Evolutionary conservation across 768 basidiomycete species (phyloP).

Genomic region (Dictyophora rubrovolvata): DNA sequence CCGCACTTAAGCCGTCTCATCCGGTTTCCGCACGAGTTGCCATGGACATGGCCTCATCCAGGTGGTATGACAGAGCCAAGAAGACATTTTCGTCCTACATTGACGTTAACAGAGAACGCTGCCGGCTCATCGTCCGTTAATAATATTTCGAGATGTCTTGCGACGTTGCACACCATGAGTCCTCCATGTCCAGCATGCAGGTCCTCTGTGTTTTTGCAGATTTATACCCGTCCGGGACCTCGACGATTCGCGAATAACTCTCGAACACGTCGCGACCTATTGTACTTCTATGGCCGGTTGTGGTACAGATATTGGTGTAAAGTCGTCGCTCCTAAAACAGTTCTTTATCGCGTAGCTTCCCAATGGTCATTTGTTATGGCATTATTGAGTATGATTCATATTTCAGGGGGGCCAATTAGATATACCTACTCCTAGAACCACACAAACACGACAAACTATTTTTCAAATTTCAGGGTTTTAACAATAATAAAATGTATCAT

Average conservation of each 20-base stretch:
- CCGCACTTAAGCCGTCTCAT: constrained; percentile 5
- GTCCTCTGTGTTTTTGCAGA: constrained; percentile 11
- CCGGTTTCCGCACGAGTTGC: constrained; percentile 1
- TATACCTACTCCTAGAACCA: not conserved
- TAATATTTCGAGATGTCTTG: not conserved
- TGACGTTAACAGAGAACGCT: not conserved
- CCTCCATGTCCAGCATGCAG: constrained; percentile 16
- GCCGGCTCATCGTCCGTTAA: not conserved
- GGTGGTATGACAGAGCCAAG: not conserved
- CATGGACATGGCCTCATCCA: not conserved
- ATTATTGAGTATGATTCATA: constrained; percentile 8
- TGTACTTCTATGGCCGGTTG: not conserved
- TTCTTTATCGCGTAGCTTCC: constrained; percentile 2
- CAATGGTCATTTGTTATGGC: constrained; percentile 12
- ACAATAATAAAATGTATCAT: not conserved
- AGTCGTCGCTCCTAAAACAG: constrained; percentile 7
- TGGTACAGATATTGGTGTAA: constrained; percentile 3
- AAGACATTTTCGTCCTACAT: not conserved
- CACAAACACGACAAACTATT: not conserved
- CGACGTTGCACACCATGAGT: constrained; percentile 10
- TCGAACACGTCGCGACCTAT: not conserved
- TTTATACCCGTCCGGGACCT: constrained; percentile 6
- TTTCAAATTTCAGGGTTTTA: not conserved
- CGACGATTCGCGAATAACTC: not conserved
- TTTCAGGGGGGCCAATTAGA: not conserved